Percentiles rank a stretch among this genome's conserved stretches.
These are phyloP conservation scores for Myochromella boudieri DNA, from an alignment of 768 basidiomycete species.

Conservation along the genomic window DNA sequence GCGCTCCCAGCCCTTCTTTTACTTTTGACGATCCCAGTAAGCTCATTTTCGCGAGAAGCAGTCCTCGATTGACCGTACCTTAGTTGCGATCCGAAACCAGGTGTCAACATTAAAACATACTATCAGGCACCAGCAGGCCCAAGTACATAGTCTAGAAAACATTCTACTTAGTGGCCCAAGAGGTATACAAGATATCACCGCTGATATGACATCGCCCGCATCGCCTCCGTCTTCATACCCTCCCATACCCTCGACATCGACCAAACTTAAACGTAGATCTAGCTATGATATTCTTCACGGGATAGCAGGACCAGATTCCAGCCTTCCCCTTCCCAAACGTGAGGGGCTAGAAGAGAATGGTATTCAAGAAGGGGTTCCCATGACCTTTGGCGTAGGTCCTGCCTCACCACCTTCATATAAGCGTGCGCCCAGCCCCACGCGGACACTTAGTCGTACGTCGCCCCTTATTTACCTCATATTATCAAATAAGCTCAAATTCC, in stretches of 20 bases:
- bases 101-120: constrained; percentile 81
- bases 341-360: constrained; percentile 50
- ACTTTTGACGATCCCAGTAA: constrained; percentile 68
- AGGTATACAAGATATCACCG: constrained; percentile 40
- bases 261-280: constrained; percentile 59
- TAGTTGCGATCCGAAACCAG: constrained; percentile 76
- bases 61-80: constrained; percentile 19
- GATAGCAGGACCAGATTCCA: constrained; percentile 77
- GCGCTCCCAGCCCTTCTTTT: constrained; percentile 55
- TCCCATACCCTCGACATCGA: constrained; percentile 29
- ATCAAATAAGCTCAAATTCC: constrained; percentile 18
- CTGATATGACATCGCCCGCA: constrained; percentile 31
- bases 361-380: constrained; percentile 75
- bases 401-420: constrained; percentile 40
- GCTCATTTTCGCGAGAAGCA: constrained; percentile 24
- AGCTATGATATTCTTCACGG: constrained; percentile 72
- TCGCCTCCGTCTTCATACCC: constrained; percentile 32
- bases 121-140: constrained; percentile 83
- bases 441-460: constrained; percentile 76
- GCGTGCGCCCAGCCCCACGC: constrained; percentile 69
- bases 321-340: constrained; percentile 65
- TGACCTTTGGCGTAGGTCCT: constrained; percentile 45
- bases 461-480: constrained; percentile 15
- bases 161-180: constrained; percentile 67
- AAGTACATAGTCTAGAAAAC: constrained; percentile 68